These are phyloP conservation scores for Hypholoma fasciculare DNA, from an alignment of 768 basidiomycete genomes.

Conservation along the genomic window DNA sequence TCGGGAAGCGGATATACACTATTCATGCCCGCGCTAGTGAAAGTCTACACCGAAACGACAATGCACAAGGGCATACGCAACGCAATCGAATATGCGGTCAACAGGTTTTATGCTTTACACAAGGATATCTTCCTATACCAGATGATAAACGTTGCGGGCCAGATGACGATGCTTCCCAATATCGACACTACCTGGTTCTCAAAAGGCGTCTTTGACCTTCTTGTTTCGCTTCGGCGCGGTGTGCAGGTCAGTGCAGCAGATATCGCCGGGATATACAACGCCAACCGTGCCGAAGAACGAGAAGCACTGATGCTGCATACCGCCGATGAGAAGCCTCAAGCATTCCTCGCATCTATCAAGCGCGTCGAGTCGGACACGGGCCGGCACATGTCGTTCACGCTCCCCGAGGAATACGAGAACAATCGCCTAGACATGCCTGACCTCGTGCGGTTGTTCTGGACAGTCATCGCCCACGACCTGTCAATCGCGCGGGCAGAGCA, in stretches of 20 bases:
- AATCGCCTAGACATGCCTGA: conserved; percentile 60
- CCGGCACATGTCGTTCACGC: conserved; percentile 39
- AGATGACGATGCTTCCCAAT: conserved; percentile 49
- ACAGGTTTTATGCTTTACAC: conserved; percentile 74
- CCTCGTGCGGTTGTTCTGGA: conserved; percentile 70
- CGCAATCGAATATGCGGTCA: conserved; percentile 71
- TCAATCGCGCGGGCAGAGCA: conserved; percentile 65
- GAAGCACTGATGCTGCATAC: conserved; percentile 69
- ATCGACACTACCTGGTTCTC: conserved; percentile 54
- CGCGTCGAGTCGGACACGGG: conserved; percentile 42
- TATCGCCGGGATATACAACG: conserved; percentile 64
- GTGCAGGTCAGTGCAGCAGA: conserved; percentile 44
- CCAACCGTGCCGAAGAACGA: conserved; percentile 64
- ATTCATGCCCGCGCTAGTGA: conserved; percentile 73
- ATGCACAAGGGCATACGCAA: conserved; percentile 54
- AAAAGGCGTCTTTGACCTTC: conserved; percentile 54
- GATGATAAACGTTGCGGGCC: conserved; percentile 61
- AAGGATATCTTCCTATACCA: conserved; percentile 76
- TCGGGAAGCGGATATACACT: conserved; percentile 71
- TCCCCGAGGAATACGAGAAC: conserved; percentile 63
- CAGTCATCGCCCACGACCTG: conserved; percentile 77
- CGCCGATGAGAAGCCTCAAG: conserved; percentile 74
- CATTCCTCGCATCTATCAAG: conserved; percentile 58
- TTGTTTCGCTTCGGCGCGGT: conserved; percentile 54
- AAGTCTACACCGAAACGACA: conserved; percentile 66